Percentiles rank a stretch among this genome's conserved stretches.
Evolutionary conservation across 305 asterid species (phyloP).

Genomic region (Coffea humblotiana): DNA sequence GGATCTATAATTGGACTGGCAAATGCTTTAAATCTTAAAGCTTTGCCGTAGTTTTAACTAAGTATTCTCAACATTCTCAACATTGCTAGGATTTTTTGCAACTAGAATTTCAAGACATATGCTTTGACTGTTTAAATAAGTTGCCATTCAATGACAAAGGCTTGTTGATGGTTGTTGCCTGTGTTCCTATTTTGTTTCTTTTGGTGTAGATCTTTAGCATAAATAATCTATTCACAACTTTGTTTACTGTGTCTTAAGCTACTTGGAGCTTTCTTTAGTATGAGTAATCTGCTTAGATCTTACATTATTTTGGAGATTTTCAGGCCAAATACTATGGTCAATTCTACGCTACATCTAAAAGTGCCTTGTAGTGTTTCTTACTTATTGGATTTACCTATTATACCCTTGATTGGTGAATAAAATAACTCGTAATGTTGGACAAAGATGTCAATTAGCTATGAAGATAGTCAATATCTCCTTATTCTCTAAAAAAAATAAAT

Average conservation of each 20-base stretch:
- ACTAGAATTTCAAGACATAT: background rate
- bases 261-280: background rate
- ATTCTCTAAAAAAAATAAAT: too few species aligned
- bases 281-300: background rate
- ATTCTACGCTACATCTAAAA: too few species aligned
- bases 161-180: background rate
- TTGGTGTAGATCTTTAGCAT: background rate
- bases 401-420: too few species aligned
- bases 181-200: background rate
- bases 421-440: too few species aligned
- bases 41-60: background rate
- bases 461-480: too few species aligned
- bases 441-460: too few species aligned
- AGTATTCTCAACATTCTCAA: background rate
- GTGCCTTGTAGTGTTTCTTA: too few species aligned
- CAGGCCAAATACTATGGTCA: background rate
- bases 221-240: background rate
- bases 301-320: background rate
- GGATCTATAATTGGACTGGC: background rate
- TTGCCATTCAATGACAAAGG: background rate
- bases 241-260: background rate
- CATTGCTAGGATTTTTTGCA: background rate
- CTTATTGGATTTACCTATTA: too few species aligned
- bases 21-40: background rate
- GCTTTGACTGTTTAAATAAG: background rate